These are phyloP conservation scores for Jatropha multifida DNA, from an alignment of 441 rosid genomes.

Conservation along the genomic window DNA sequence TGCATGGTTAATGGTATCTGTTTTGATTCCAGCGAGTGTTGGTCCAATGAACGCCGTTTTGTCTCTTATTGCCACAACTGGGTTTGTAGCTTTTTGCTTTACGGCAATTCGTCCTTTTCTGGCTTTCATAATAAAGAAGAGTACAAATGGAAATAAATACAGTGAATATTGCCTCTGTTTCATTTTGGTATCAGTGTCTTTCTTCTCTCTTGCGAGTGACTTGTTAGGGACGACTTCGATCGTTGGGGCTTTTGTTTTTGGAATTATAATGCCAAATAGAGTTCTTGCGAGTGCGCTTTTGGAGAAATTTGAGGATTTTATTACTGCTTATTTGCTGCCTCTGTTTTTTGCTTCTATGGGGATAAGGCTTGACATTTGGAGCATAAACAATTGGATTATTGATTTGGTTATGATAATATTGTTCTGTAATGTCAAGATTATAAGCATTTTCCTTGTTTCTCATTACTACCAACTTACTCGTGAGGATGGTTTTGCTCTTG, in stretches of 20 bases:
- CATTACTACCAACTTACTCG: slow-evolving; percentile 15
- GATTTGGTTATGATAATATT: slow-evolving; percentile 9
- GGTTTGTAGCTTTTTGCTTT: slow-evolving; percentile 25
- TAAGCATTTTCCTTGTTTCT: slow-evolving; percentile 28
- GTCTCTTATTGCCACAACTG: slow-evolving; percentile 18
- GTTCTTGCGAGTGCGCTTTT: slow-evolving; percentile 29
- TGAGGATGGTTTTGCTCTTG: slow-evolving; percentile 36
- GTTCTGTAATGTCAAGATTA: slow-evolving; percentile 28
- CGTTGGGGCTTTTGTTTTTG: slow-evolving; percentile 47
- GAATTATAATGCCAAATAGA: slow-evolving; percentile 41
- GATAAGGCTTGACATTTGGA: slow-evolving; percentile 23
- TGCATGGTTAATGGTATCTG: slow-evolving; percentile 34
- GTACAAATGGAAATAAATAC: slow-evolving; percentile 5
- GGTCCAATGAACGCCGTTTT: neutral
- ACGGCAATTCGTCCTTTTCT: slow-evolving; percentile 33
- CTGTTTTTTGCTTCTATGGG: slow-evolving; percentile 34
- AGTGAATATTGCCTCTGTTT: slow-evolving; percentile 30
- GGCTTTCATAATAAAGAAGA: slow-evolving; percentile 15
- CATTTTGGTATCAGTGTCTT: slow-evolving; percentile 30
- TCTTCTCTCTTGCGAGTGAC: slow-evolving; percentile 34
- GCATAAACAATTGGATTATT: slow-evolving; percentile 15
- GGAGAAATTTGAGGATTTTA: slow-evolving; percentile 38
- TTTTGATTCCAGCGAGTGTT: slow-evolving; percentile 19
- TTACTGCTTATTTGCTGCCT: slow-evolving; percentile 39
- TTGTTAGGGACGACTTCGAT: slow-evolving; percentile 38